These are phyloP conservation scores for Neoboletus subvelutipes DNA, from an alignment of 768 basidiomycete genomes.

Conservation along the genomic window DNA sequence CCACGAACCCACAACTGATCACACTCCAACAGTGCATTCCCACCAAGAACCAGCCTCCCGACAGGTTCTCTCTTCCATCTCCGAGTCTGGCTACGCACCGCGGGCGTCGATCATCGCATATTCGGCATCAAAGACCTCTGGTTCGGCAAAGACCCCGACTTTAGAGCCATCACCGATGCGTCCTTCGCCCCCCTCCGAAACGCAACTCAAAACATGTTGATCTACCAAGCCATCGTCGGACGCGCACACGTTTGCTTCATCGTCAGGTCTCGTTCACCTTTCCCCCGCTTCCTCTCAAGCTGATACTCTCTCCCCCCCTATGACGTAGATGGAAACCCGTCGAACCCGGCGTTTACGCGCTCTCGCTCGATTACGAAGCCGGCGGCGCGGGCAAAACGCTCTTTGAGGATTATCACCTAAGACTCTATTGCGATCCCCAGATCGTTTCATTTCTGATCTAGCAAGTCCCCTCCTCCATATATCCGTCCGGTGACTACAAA, in stretches of 20 bases:
- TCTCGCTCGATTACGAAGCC: constrained; percentile 65
- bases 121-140: constrained; percentile 66
- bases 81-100: constrained; percentile 63
- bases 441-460: constrained; percentile 59
- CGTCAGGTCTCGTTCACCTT: constrained; percentile 39
- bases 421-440: constrained; percentile 54
- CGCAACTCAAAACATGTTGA: constrained; percentile 42
- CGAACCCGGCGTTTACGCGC: constrained; percentile 46
- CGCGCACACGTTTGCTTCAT: constrained; percentile 56
- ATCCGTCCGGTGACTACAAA: neutral
- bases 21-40: constrained; percentile 45
- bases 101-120: constrained; percentile 58
- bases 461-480: constrained; percentile 34
- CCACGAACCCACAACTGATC: neutral
- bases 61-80: constrained; percentile 54
- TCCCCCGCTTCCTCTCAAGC: neutral
- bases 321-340: constrained; percentile 49
- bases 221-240: constrained; percentile 58
- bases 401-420: constrained; percentile 52
- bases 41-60: constrained; percentile 56
- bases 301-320: neutral
- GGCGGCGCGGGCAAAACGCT: constrained; percentile 56
- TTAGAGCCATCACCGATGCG: constrained; percentile 54
- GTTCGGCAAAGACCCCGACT: constrained; percentile 67
- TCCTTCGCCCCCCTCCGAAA: constrained; percentile 52